Base-by-base conservation (phyloP, 371 early-diverging fungal species). In the Rhizomucor miehei region DNA sequence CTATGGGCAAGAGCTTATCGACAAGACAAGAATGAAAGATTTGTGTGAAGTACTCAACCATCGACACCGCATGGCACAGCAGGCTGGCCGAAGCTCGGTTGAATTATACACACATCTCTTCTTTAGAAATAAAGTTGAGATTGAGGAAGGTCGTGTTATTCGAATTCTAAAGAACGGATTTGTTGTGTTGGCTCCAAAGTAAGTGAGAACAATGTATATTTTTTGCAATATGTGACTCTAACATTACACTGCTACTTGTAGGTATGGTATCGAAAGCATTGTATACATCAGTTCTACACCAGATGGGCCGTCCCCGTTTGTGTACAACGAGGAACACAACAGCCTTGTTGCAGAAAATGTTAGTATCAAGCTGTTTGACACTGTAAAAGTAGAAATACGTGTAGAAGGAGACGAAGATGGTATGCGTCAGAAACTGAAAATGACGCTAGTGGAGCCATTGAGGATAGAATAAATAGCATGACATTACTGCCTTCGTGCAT, bases 31-130 rank as follows among this genome's bases (percentile, higher is more conserved):
- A 51, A 89, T 91, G 80, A 78, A 81, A 48, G 89, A 93, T 43
- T 73, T 94, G 8, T 87, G 89, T 61, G 89, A 90, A 46, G 90
- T 86, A 14, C 77, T 99, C 49, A 99, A 99, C 75, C 88, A 89
- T 67, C 89, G 99, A 36, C 87, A 97, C 69, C 83, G 94, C 25
- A 91, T 89, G 90, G 99, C 99, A 4, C 95, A 98, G 72, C 89
- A 90, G 62, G 99, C 99, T 0, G 78, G 89, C 6, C 86, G 98
- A 23, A 89, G 92, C 51, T 94, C 95, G 3, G 93, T 95, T 6
- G 97, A 95, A 73, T 75, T 99, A 10, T 97, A 85, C 76, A 97
- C 98, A 0, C 87, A 95, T 63, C 60, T 95, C 56, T 96, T 89
- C 79, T 95, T 98, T 80, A 91, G 87, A 68, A 88, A 88, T 68